Conservation (phyloP, 768 basidiomycete species). For the Amanita thiersii region DNA sequence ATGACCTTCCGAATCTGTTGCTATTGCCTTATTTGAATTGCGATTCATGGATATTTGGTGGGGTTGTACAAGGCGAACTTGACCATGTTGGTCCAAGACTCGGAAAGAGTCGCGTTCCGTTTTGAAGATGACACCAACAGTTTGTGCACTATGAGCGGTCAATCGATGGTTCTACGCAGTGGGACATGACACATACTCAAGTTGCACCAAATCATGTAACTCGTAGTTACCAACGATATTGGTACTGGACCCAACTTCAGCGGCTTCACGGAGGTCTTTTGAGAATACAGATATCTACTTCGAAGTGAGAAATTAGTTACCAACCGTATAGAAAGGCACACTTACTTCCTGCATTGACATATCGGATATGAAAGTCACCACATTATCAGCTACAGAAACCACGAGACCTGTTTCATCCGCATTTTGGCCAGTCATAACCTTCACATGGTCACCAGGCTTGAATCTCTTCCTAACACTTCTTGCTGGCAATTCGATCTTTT, state of each 20-base stretch:
- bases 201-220: constrained; percentile 91
- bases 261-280: constrained; percentile 94
- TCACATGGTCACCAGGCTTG: constrained; percentile 96
- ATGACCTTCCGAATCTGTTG: constrained; percentile 83
- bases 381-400: constrained; percentile 81
- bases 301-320: constrained; percentile 8
- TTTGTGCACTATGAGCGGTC: constrained; percentile 56
- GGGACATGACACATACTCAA: constrained; percentile 61
- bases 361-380: constrained; percentile 95
- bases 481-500: constrained; percentile 80
- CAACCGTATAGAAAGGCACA: neutral
- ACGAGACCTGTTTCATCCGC: constrained; percentile 94
- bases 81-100: constrained; percentile 90
- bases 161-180: constrained; percentile 4
- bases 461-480: constrained; percentile 90
- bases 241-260: constrained; percentile 90
- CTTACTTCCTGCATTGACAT: constrained; percentile 91
- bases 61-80: constrained; percentile 82
- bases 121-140: constrained; percentile 95
- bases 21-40: constrained; percentile 75
- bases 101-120: constrained; percentile 95
- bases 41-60: constrained; percentile 92
- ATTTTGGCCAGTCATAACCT: constrained; percentile 95
- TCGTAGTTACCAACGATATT: constrained; percentile 92
- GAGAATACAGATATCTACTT: constrained; percentile 90